These are phyloP conservation scores for Dichotomocladium elegans DNA, from an alignment of 371 early-diverging fungal genomes.

Conservation along the genomic window DNA sequence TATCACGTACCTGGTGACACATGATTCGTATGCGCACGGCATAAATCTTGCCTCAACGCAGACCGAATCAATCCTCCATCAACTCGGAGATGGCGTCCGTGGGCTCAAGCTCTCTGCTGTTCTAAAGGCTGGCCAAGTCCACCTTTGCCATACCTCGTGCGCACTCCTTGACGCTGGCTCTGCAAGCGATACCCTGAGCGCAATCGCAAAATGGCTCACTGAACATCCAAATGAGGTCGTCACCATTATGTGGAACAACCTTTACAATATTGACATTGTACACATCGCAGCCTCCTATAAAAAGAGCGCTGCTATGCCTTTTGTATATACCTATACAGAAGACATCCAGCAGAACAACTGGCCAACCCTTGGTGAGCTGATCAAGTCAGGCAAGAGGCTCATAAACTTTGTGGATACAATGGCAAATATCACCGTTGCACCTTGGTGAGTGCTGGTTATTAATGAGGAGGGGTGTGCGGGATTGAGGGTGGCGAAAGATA, in stretches of 20 bases:
- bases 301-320: constrained; percentile 47
- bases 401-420: constrained; percentile 65
- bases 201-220: constrained; percentile 53
- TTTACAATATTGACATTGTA: constrained; percentile 38
- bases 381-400: constrained; percentile 51
- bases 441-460: constrained; percentile 47
- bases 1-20: constrained; percentile 63
- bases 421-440: constrained; percentile 40
- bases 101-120: constrained; percentile 70
- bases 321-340: constrained; percentile 34
- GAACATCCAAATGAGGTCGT: constrained; percentile 62
- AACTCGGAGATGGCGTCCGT: constrained; percentile 68
- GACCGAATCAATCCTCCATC: constrained; percentile 47
- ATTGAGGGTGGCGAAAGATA: too few relatives aligned
- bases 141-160: constrained; percentile 67
- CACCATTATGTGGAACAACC: constrained; percentile 73
- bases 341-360: constrained; percentile 27
- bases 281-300: constrained; percentile 44
- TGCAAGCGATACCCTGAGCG: constrained; percentile 38
- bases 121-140: constrained; percentile 37
- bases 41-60: constrained; percentile 59
- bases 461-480: too few relatives aligned
- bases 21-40: constrained; percentile 67
- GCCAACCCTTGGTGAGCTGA: constrained; percentile 71
- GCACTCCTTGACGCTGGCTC: constrained; percentile 56